phyloP scores from a whole-genome alignment of 2,329 filamentous ascomycete genomes.

The Huntiella savannae region DNA sequence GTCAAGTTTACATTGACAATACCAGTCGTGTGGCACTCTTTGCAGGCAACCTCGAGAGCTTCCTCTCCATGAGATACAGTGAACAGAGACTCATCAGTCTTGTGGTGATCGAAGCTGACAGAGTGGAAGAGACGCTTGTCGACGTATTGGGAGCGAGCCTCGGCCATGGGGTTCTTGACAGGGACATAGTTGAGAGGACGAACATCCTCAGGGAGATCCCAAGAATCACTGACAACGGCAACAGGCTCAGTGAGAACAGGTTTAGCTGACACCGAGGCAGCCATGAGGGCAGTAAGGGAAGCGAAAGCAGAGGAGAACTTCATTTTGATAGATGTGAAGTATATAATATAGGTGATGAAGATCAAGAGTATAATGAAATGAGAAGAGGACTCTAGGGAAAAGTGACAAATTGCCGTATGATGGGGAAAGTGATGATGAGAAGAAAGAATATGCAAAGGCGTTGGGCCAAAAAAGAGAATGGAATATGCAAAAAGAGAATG shows the following conservation, averaged over 20 bases:
- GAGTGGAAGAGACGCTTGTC: conserved; percentile 13
- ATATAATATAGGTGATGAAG: background rate
- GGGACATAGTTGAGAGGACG: conserved; percentile 10
- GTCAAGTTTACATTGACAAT: conserved; percentile 25
- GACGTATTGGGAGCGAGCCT: conserved; percentile 11
- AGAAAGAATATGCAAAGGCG: background rate
- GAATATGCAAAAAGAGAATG: background rate
- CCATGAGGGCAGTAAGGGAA: conserved; percentile 1
- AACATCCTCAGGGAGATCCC: conserved; percentile 4
- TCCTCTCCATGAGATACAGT: background rate
- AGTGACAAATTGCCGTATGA: background rate
- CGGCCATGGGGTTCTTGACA: conserved; percentile 9
- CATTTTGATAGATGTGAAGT: background rate
- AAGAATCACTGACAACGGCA: conserved; percentile 1
- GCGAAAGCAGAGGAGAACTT: conserved; percentile 1
- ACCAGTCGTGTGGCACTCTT: conserved; percentile 31
- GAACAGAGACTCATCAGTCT: background rate
- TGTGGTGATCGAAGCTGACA: conserved; percentile 8
- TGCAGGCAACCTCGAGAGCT: conserved; percentile 21
- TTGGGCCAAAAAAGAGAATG: background rate
- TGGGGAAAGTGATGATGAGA: background rate
- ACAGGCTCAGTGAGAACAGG: conserved; percentile 1
- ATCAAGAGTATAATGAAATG: background rate
- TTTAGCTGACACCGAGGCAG: conserved; percentile 6
- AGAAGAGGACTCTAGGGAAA: background rate